Conservation (phyloP, 2,329 filamentous ascomycete genomes). For the Exophiala lecanii-corni region DNA sequence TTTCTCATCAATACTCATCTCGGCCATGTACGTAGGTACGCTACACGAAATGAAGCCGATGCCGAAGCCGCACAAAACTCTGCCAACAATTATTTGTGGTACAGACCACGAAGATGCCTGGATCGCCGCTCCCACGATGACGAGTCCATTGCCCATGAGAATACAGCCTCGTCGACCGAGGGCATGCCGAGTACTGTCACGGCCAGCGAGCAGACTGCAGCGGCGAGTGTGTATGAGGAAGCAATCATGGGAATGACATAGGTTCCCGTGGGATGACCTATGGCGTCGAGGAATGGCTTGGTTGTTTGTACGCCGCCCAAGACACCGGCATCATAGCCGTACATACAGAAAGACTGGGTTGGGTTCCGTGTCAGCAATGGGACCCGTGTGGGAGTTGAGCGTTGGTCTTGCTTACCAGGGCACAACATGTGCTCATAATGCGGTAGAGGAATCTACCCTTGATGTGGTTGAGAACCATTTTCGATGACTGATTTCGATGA, state of each 20-base stretch:
- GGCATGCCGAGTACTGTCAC: slow-evolving; percentile 27
- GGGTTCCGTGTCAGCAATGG: background rate
- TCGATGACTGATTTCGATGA: slow-evolving; percentile 2
- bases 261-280: slow-evolving; percentile 23
- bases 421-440: slow-evolving; percentile 29
- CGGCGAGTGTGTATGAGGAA: slow-evolving; percentile 25
- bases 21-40: slow-evolving; percentile 32
- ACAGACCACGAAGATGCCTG: slow-evolving; percentile 28
- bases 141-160: slow-evolving; percentile 25
- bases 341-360: slow-evolving; percentile 30
- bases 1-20: slow-evolving; percentile 30
- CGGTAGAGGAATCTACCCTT: slow-evolving; percentile 29
- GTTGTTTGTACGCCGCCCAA: slow-evolving; percentile 32
- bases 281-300: slow-evolving; percentile 31
- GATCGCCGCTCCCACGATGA: slow-evolving; percentile 31
- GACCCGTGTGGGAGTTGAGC: background rate
- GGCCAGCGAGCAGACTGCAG: slow-evolving; percentile 28
- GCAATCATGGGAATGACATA: slow-evolving; percentile 30
- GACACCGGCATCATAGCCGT: slow-evolving; percentile 35
- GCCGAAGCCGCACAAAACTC: slow-evolving; percentile 32
- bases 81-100: slow-evolving; percentile 27
- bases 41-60: slow-evolving; percentile 32
- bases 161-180: slow-evolving; percentile 30
- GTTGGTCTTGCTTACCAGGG: slow-evolving; percentile 16
- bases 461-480: slow-evolving; percentile 15